phyloP scores from a whole-genome alignment of 345 rosid species.

The Sisymbrium irio region DNA sequence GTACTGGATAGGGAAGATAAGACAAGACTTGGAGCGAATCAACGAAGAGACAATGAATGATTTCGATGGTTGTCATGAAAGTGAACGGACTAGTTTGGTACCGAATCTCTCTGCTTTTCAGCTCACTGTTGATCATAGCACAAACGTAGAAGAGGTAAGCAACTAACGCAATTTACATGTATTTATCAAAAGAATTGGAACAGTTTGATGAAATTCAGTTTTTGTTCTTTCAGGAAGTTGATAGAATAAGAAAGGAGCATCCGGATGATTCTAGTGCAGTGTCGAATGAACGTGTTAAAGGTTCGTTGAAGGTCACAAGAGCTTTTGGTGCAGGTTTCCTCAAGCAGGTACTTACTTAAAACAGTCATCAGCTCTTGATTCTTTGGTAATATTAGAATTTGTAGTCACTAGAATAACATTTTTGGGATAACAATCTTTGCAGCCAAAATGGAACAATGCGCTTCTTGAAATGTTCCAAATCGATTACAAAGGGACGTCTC shows the following conservation, averaged over 20 bases:
- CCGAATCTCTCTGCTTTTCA: slow-evolving; percentile 56
- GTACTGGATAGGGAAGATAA: slow-evolving; percentile 65
- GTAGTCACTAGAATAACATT: not conserved
- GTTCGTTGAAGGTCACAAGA: slow-evolving; percentile 91
- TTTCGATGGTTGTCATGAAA: slow-evolving; percentile 54
- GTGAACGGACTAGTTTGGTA: slow-evolving; percentile 35
- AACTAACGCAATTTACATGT: not conserved
- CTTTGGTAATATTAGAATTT: not conserved
- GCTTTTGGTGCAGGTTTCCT: slow-evolving; percentile 99
- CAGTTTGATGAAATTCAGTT: not conserved
- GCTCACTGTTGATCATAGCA: slow-evolving; percentile 88
- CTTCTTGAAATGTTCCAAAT: slow-evolving; percentile 90
- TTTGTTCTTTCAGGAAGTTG: slow-evolving; percentile 66
- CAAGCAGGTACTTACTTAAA: slow-evolving; percentile 72
- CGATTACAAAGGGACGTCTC: slow-evolving; percentile 75
- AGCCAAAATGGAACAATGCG: slow-evolving; percentile 96
- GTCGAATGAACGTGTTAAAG: slow-evolving; percentile 85
- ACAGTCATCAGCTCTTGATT: not conserved
- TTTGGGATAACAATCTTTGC: slow-evolving; percentile 28
- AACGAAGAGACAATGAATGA: slow-evolving; percentile 85
- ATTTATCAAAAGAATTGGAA: not conserved
- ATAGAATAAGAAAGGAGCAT: slow-evolving; percentile 74
- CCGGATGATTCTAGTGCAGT: slow-evolving; percentile 73
- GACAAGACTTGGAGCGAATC: slow-evolving; percentile 83
- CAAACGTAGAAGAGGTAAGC: slow-evolving; percentile 75